Base-by-base conservation (phyloP, 352 stramenopile species). In the Phytophthora melonis region DNA sequence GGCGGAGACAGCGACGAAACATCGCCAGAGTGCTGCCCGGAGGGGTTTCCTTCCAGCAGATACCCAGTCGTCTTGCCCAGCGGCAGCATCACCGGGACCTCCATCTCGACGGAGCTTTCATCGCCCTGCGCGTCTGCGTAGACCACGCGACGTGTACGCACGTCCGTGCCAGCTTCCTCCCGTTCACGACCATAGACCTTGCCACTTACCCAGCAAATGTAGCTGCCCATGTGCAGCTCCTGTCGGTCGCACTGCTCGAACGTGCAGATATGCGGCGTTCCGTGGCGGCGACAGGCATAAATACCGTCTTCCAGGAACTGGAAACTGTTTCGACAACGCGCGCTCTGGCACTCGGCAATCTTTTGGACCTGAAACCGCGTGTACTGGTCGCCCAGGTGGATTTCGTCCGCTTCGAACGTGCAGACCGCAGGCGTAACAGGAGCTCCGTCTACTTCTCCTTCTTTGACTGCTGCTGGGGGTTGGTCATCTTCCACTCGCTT, bases 301-400 rank as follows among this genome's bases (percentile, higher is more conserved):
- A 94, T 89, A 9, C 86, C 88, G 43, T 92, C 82, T 55, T 94
- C 88, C 3, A 94, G 66, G 66, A 85, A 94, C 73, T 91, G 84
- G 30, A 92, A 94, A 1, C 70, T 74, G 23, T 19, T 34, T 32
- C 65, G 50, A 55, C 87, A 94, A 21, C 50, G 65, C 8, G 27
- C 23, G 59, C 75, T 83, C 6, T 66, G 58, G 63, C 88, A 94
- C 25, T 87, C 78, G 0, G 65, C 50, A 6, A 72, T 58, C 18
- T 85, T 87, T 9, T 81, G 66, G 5, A 91, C 70, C 19, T 79
- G 74, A 58, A 94, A 94, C 6, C 76, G 82, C 21, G 82, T 87
- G 49, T 78, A 72, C 6, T 81, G 67, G 52, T 92, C 86, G 5
- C 88, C 88, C 0, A 94, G 58, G 55, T 92, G 75, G 58, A 94